Percentiles rank a stretch among this genome's conserved stretches.
Conservation (phyloP, 768 basidiomycete genomes). For the Rubroboletus pulcherrimus region DNA sequence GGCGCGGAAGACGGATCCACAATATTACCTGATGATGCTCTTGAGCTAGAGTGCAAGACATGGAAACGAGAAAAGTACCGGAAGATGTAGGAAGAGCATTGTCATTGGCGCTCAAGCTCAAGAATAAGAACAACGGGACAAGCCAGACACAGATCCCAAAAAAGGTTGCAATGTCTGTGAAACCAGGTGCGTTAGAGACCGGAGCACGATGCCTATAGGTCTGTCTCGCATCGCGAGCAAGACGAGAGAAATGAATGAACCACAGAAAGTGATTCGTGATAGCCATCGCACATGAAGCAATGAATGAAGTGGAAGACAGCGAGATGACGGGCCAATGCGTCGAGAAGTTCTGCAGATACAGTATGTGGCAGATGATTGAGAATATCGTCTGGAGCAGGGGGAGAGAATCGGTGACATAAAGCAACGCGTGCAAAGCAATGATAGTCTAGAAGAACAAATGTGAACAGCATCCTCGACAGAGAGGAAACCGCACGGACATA, state of each 20-base stretch:
- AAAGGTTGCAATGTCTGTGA: slow-evolving; percentile 78
- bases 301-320: slow-evolving; percentile 77
- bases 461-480: not conserved
- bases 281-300: slow-evolving; percentile 82
- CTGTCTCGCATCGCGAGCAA: slow-evolving; percentile 62
- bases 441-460: slow-evolving; percentile 52
- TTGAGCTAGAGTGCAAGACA: not conserved
- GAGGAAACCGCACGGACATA: slow-evolving; percentile 57
- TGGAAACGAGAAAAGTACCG: slow-evolving; percentile 32
- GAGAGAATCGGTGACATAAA: slow-evolving; percentile 78
- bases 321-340: slow-evolving; percentile 89
- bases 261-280: slow-evolving; percentile 90
- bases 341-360: slow-evolving; percentile 94
- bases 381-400: slow-evolving; percentile 73
- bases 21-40: slow-evolving; percentile 8
- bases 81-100: slow-evolving; percentile 83
- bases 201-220: slow-evolving; percentile 42
- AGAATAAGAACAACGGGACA: slow-evolving; percentile 88
- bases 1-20: slow-evolving; percentile 20
- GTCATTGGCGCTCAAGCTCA: slow-evolving; percentile 95
- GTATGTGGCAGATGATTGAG: slow-evolving; percentile 77
- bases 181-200: slow-evolving; percentile 38
- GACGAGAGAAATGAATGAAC: slow-evolving; percentile 90
- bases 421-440: slow-evolving; percentile 69
- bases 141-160: slow-evolving; percentile 86